phyloP scores from a whole-genome alignment of 345 rosid genomes.

The Trapa incisa region DNA sequence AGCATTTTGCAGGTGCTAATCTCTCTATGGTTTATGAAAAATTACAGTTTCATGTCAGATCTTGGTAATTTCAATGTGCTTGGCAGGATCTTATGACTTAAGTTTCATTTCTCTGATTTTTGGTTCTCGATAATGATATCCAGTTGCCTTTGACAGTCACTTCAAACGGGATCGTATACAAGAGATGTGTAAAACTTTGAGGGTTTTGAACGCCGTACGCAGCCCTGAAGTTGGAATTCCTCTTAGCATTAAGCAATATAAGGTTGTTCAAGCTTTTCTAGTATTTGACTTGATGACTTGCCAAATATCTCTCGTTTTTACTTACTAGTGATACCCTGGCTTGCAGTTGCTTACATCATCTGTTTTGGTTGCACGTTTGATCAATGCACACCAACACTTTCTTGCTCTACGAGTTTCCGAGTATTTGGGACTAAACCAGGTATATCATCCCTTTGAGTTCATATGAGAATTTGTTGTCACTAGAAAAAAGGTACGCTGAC shows the following conservation, averaged over 20 bases:
- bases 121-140: conserved; percentile 37
- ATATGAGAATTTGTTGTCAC: background rate
- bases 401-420: conserved; percentile 82
- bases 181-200: conserved; percentile 81
- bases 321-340: conserved; percentile 17
- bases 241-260: conserved; percentile 80
- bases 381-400: conserved; percentile 77
- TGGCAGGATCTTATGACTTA: background rate
- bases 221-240: conserved; percentile 78
- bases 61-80: background rate
- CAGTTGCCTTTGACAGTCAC: conserved; percentile 67
- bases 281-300: conserved; percentile 3
- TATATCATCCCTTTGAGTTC: conserved; percentile 10
- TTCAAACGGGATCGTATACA: conserved; percentile 84
- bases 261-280: conserved; percentile 34
- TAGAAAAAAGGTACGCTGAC: background rate
- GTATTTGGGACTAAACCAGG: conserved; percentile 86
- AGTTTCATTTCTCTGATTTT: conserved; percentile 24
- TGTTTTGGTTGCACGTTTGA: conserved; percentile 78
- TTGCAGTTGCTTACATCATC: conserved; percentile 68
- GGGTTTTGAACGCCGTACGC: conserved; percentile 82
- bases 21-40: background rate
- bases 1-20: conserved; percentile 84
- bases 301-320: background rate
- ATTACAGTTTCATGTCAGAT: background rate